These are phyloP conservation scores for Mucor velutinosus DNA, from an alignment of 371 early-diverging fungal species.

Conservation along the genomic window DNA sequence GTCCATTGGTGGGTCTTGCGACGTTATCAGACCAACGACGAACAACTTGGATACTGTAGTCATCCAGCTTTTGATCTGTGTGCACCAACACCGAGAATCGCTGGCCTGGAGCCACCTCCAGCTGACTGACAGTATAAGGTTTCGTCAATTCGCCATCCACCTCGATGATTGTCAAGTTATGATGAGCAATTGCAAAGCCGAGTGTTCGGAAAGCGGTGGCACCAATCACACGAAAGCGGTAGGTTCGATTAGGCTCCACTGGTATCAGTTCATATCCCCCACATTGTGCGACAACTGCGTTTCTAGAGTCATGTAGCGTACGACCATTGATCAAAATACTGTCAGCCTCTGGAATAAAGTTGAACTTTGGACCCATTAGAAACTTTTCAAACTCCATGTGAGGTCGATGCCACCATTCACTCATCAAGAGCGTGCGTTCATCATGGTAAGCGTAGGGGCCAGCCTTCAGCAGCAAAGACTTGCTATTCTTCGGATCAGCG, in stretches of 20 bases:
- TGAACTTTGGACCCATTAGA: conserved; percentile 35
- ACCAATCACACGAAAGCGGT: conserved; percentile 46
- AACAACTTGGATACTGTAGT: conserved; percentile 35
- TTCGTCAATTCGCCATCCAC: conserved; percentile 46
- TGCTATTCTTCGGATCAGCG: conserved; percentile 14
- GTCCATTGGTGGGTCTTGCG: conserved; percentile 33
- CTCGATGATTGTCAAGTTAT: conserved; percentile 48
- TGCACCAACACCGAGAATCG: conserved; percentile 44
- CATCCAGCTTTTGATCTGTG: conserved; percentile 19
- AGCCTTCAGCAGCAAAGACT: not conserved
- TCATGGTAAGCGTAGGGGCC: conserved; percentile 42
- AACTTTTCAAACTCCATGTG: conserved; percentile 31
- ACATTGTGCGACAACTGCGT: conserved; percentile 22
- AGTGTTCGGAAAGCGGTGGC: conserved; percentile 44
- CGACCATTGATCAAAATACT: conserved; percentile 50
- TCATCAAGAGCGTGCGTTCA: conserved; percentile 42
- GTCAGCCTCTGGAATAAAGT: conserved; percentile 40
- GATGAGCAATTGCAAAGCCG: conserved; percentile 41
- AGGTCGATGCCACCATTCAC: conserved; percentile 54
- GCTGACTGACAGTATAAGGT: conserved; percentile 27
- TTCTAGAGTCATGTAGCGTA: conserved; percentile 21
- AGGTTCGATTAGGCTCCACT: conserved; percentile 34
- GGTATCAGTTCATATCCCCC: conserved; percentile 32
- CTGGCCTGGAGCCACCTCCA: conserved; percentile 50
- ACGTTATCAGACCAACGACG: conserved; percentile 41